Evolutionary conservation across 257 asterid species (phyloP).

Genomic region (Coffea canephora): DNA sequence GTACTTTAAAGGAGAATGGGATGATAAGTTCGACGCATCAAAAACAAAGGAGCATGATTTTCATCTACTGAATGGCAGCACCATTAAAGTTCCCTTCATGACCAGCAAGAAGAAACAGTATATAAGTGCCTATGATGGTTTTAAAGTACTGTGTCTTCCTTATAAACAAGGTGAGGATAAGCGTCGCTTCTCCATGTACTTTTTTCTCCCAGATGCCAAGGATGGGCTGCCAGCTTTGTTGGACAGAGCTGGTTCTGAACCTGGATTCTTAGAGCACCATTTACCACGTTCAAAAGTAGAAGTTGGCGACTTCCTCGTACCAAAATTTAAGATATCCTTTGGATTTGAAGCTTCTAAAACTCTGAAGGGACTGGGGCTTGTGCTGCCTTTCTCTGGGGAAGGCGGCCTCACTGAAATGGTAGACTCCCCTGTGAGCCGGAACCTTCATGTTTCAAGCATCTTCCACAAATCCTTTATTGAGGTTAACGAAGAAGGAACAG

Average conservation of each 20-base stretch:
- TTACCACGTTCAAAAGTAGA: slow-evolving; percentile 20
- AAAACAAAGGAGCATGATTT: slow-evolving; percentile 26
- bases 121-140: slow-evolving; percentile 23
- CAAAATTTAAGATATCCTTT: slow-evolving; percentile 37
- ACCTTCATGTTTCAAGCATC: slow-evolving; percentile 35
- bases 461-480: slow-evolving; percentile 41
- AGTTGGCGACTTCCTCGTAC: slow-evolving; percentile 30
- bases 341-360: slow-evolving; percentile 39
- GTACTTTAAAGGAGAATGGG: slow-evolving; percentile 41
- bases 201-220: slow-evolving; percentile 39
- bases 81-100: slow-evolving; percentile 36
- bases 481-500: slow-evolving; percentile 47
- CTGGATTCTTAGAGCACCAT: slow-evolving; percentile 34
- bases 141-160: slow-evolving; percentile 36
- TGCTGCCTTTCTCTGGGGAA: slow-evolving; percentile 30
- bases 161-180: slow-evolving; percentile 36
- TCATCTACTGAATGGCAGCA: slow-evolving; percentile 33
- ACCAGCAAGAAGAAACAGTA: slow-evolving; percentile 27
- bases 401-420: slow-evolving; percentile 37
- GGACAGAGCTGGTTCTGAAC: slow-evolving; percentile 24
- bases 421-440: slow-evolving; percentile 22
- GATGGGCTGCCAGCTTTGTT: slow-evolving; percentile 35
- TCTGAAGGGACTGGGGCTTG: slow-evolving; percentile 34
- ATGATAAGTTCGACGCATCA: slow-evolving; percentile 31
- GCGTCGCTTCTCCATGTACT: slow-evolving; percentile 39